Evolutionary conservation across 371 early-diverging fungal genomes (phyloP).

Genomic region (Zychaea mexicana): DNA sequence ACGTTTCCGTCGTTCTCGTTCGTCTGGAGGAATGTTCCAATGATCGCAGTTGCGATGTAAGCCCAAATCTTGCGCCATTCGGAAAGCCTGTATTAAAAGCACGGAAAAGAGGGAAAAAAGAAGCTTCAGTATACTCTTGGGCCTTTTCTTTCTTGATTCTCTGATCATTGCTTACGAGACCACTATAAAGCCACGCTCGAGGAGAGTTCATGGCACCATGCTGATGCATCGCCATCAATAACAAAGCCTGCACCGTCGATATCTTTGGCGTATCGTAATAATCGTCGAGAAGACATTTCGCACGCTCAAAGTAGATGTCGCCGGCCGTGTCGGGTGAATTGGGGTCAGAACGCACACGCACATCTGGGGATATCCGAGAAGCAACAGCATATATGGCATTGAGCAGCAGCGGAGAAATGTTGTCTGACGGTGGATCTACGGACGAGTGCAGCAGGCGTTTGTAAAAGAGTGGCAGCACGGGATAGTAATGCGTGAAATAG

Average conservation of each 20-base stretch:
- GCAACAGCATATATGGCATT: slow-evolving; percentile 56
- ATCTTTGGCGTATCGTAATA: slow-evolving; percentile 59
- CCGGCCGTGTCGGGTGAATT: slow-evolving; percentile 41
- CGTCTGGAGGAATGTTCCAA: slow-evolving; percentile 44
- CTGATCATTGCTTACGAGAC: slow-evolving; percentile 36
- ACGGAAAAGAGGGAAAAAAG: not conserved
- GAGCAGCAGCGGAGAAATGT: slow-evolving; percentile 43
- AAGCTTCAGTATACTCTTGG: too few species aligned
- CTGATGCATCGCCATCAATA: slow-evolving; percentile 56
- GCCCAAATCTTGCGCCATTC: slow-evolving; percentile 56
- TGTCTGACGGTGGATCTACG: slow-evolving; percentile 13
- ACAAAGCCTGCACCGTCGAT: slow-evolving; percentile 61
- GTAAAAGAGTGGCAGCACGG: slow-evolving; percentile 58
- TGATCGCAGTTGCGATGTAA: slow-evolving; percentile 47
- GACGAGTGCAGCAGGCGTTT: slow-evolving; percentile 24
- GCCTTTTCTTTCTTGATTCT: not conserved
- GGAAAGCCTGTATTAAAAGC: slow-evolving; percentile 34
- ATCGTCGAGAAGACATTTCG: slow-evolving; percentile 51
- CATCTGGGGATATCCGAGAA: slow-evolving; percentile 45
- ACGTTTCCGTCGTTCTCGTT: slow-evolving; percentile 48
- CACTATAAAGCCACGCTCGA: slow-evolving; percentile 53
- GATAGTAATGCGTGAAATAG: slow-evolving; percentile 61
- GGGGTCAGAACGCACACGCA: slow-evolving; percentile 36
- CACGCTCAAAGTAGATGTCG: slow-evolving; percentile 49
- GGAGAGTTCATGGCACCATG: slow-evolving; percentile 54